Base-by-base conservation (phyloP, 805 yeast genomes). In the Saccharomycopsis capsularis region DNA sequence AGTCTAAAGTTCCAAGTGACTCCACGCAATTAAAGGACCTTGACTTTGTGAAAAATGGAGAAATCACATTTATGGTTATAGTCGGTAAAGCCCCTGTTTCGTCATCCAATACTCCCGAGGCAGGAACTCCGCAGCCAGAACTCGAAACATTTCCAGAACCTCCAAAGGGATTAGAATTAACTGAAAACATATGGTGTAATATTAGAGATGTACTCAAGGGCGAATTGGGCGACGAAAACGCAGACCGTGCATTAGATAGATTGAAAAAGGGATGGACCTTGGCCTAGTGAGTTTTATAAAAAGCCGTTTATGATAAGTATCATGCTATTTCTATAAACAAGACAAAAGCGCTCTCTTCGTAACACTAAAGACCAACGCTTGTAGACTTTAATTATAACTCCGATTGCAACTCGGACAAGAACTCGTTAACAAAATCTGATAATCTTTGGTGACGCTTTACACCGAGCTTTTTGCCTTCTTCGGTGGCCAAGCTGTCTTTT, bases 401-500 rank as follows among this genome's bases (percentile, higher is more conserved):
- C n/a, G n/a, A n/a, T n/a, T n/a, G n/a, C n/a, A n/a, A n/a, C 27
- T 59, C 63, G 9, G 37, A 32, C 21, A 53, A 42, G 7, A 54
- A 53, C 16, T 41, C 46, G 24, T 47, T 35, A 7, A 59, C 52
- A 35, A 56, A 52, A 18, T 50, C 46, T 29, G 43, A 54, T 60
- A 62, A 55, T 35, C 60, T 53, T 4, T 38, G 42, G 16, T 59
- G 61, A n/a, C 64, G 46, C 27, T 44, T 51, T 5, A 15, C 42
- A 19, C 56, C 66, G 3, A 56, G 47, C 41, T 48, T 39, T 4
- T 46, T 45, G 16, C 56, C 64, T 11, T 52, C 41, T 15, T 55
- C 59, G 1, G 67, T 63, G 36, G 59, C 57, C 55, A 65, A 47
- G 6, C 62, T 56, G 19, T 56, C 56, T 40, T 57, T 56, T 39